phyloP scores from a whole-genome alignment of 139 green algal genomes.

The Coelastrella sp. region DNA sequence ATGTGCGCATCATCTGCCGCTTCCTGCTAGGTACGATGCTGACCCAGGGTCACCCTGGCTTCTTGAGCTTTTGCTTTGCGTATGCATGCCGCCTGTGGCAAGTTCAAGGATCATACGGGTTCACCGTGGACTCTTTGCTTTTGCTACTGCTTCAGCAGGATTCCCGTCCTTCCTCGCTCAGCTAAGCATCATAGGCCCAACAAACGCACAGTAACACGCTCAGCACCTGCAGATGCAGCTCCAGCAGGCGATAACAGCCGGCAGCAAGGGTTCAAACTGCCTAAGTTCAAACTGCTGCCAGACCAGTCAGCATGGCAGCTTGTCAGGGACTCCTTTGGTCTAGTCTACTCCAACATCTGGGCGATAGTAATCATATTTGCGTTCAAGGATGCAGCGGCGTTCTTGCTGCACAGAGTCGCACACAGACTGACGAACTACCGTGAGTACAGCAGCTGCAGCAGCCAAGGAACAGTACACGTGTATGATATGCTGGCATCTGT shows the following conservation, averaged over 20 bases:
- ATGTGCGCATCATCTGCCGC: no score
- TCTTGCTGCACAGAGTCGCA: slow-evolving; percentile 61
- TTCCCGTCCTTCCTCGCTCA: no score
- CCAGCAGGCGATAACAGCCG: neutral
- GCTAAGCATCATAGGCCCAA: no score
- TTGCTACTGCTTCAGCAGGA: no score
- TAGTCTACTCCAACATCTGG: slow-evolving; percentile 55
- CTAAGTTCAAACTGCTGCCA: slow-evolving; percentile 5
- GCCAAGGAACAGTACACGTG: neutral
- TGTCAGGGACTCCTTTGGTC: neutral
- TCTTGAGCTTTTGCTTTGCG: no score
- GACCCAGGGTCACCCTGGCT: no score
- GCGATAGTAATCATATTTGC: slow-evolving; percentile 55
- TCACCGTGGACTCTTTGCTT: no score
- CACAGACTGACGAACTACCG: slow-evolving; percentile 66
- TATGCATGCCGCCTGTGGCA: no score
- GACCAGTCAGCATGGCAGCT: neutral
- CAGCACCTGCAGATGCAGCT: neutral
- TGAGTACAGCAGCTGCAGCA: slow-evolving; percentile 15
- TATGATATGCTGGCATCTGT: no score
- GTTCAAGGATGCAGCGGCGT: slow-evolving; percentile 54
- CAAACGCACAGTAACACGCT: neutral
- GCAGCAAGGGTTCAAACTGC: neutral
- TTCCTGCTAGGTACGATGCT: no score
- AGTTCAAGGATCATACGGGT: no score